phyloP scores from a whole-genome alignment of 148 eudicot genomes.

The Fallopia convolvulus region DNA sequence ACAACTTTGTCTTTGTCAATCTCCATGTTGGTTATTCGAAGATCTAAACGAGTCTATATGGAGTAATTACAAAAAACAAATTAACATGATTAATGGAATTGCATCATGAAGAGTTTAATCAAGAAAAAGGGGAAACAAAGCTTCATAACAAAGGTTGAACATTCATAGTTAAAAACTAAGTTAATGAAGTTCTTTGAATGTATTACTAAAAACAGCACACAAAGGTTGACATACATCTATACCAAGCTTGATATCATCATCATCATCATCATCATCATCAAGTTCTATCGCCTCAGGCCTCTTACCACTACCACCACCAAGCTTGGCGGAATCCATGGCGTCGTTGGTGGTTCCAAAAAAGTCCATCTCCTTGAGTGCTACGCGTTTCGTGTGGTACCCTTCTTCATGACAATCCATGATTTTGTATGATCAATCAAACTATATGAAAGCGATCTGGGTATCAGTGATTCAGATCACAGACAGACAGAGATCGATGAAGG shows the following conservation, averaged over 20 bases:
- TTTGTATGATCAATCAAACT: neutral
- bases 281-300: neutral
- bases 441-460: neutral
- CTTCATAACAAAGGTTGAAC: too few relatives aligned
- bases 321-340: neutral
- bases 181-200: neutral
- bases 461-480: neutral
- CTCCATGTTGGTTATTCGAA: neutral
- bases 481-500: neutral
- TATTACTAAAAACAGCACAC: neutral
- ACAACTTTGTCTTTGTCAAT: neutral
- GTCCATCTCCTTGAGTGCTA: slow-evolving; percentile 7
- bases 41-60: neutral
- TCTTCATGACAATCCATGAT: slow-evolving; percentile 1
- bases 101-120: neutral
- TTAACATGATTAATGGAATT: neutral
- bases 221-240: neutral
- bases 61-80: neutral
- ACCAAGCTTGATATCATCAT: slow-evolving; percentile 4
- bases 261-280: neutral
- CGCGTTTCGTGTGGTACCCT: neutral
- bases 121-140: neutral
- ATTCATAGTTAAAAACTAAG: neutral
- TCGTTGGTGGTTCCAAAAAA: neutral
- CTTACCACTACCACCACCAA: neutral